Evolutionary conservation across 225 moss, liverwort and hornwort species (phyloP).

Genomic region (Physcomitrium patens): DNA sequence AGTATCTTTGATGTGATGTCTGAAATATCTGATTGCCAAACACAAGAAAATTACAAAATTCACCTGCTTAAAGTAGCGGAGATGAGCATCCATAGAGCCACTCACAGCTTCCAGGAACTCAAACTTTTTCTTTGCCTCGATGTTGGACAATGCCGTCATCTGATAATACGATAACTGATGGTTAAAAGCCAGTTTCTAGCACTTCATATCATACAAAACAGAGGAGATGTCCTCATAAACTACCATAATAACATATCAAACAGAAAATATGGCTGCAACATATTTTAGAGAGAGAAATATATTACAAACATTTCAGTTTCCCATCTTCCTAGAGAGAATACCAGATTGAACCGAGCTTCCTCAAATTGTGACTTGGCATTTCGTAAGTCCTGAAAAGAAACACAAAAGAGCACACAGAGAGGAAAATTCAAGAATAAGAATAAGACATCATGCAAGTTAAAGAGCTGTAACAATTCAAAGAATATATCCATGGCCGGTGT

Average conservation of each 20-base stretch:
- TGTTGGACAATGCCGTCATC: conserved; percentile 90
- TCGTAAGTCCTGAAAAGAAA: conserved; percentile 64
- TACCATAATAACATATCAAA: neutral
- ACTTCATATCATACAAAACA: conserved; percentile 25
- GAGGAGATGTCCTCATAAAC: neutral
- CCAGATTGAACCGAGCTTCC: conserved; percentile 91
- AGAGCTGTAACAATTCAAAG: conserved; percentile 5
- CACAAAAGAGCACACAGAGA: conserved; percentile 8
- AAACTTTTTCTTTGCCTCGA: conserved; percentile 96
- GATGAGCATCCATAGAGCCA: conserved; percentile 94
- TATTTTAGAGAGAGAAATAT: conserved; percentile 6
- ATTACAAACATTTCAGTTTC: conserved; percentile 12
- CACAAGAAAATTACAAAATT: conserved; percentile 2
- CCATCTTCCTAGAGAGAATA: conserved; percentile 33
- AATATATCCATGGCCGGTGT: neutral
- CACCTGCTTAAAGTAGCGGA: conserved; percentile 92
- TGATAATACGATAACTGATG: conserved; percentile 28
- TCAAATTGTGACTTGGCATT: conserved; percentile 90
- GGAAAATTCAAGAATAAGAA: conserved; percentile 5
- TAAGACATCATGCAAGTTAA: neutral
- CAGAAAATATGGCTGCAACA: conserved; percentile 17
- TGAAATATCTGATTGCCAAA: conserved; percentile 11
- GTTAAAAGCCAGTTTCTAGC: conserved; percentile 18
- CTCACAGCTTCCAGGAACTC: conserved; percentile 98
- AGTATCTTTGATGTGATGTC: conserved; percentile 9